Percentiles rank a stretch among this genome's conserved stretches.
These are phyloP conservation scores for Linanthus parryae DNA, from an alignment of 148 eudicot genomes.

Conservation along the genomic window DNA sequence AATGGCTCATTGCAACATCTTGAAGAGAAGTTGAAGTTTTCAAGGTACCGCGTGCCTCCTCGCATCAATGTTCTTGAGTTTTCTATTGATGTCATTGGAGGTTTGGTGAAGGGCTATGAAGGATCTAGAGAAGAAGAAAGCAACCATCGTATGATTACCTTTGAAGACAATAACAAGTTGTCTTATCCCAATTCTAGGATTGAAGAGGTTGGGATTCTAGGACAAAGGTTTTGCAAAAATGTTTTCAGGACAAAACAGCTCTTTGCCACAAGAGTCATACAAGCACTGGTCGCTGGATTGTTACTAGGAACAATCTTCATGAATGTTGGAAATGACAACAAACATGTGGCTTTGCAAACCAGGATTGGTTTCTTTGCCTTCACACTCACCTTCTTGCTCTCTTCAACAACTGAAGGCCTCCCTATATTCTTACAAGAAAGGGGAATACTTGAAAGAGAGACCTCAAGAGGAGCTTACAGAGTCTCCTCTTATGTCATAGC, in stretches of 20 bases:
- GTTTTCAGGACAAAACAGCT: conserved; percentile 81
- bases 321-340: conserved; percentile 35
- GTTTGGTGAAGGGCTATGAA: conserved; percentile 14
- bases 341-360: conserved; percentile 47
- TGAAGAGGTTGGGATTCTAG: conserved; percentile 56
- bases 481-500: conserved; percentile 83
- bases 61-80: conserved; percentile 84
- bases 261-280: conserved; percentile 62
- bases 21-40: conserved; percentile 46
- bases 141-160: neutral
- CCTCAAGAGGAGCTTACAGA: conserved; percentile 84
- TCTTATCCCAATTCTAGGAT: conserved; percentile 42
- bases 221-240: conserved; percentile 69
- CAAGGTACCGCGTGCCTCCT: conserved; percentile 52
- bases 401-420: conserved; percentile 88
- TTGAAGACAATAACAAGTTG: conserved; percentile 8
- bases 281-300: conserved; percentile 60
- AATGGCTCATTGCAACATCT: conserved; percentile 59
- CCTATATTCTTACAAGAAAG: conserved; percentile 94
- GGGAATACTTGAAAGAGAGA: conserved; percentile 73
- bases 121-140: neutral
- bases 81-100: conserved; percentile 57
- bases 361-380: conserved; percentile 82
- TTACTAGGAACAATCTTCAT: conserved; percentile 70
- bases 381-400: conserved; percentile 80